Conservation (phyloP, 2,329 filamentous ascomycete species). For the Cladosporium cucumerinum region DNA sequence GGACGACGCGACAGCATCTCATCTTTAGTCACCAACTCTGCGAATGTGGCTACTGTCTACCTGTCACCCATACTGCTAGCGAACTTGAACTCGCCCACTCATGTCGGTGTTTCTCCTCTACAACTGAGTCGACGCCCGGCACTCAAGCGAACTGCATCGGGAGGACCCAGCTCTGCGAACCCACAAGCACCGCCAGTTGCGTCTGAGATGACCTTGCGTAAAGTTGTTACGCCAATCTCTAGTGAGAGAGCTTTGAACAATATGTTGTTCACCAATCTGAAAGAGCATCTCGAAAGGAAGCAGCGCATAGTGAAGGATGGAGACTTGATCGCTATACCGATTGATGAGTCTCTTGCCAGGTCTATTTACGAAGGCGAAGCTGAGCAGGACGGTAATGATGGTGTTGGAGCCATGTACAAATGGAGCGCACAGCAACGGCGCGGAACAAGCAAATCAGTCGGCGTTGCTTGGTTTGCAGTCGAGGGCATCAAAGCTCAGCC, state of each 20-base stretch:
- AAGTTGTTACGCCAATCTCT: slow-evolving; percentile 83
- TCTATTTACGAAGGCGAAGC: slow-evolving; percentile 70
- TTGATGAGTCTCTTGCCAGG: slow-evolving; percentile 80
- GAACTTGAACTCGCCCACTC: slow-evolving; percentile 75
- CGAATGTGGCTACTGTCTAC: slow-evolving; percentile 64
- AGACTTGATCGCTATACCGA: slow-evolving; percentile 82
- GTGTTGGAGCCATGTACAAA: slow-evolving; percentile 17
- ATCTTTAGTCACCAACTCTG: slow-evolving; percentile 42
- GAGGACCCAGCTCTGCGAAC: slow-evolving; percentile 33
- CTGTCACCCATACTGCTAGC: slow-evolving; percentile 82
- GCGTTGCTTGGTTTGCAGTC: slow-evolving; percentile 89
- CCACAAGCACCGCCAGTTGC: slow-evolving; percentile 57
- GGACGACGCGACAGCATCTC: slow-evolving; percentile 55
- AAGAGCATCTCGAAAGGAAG: slow-evolving; percentile 81
- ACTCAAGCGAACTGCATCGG: slow-evolving; percentile 38
- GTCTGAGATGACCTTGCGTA: slow-evolving; percentile 80
- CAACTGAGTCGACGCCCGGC: slow-evolving; percentile 34
- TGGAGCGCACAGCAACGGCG: slow-evolving; percentile 13
- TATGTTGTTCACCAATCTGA: slow-evolving; percentile 79
- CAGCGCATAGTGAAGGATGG: slow-evolving; percentile 79
- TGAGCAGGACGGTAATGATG: slow-evolving; percentile 64
- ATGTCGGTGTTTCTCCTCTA: slow-evolving; percentile 73
- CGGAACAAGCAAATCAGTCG: slow-evolving; percentile 16
- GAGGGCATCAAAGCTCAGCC: slow-evolving; percentile 61
- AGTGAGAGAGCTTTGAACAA: slow-evolving; percentile 83